Percentiles rank a stretch among this genome's conserved stretches.
phyloP scores from a whole-genome alignment of 805 yeast species.

The Yamadazyma scolyti region DNA sequence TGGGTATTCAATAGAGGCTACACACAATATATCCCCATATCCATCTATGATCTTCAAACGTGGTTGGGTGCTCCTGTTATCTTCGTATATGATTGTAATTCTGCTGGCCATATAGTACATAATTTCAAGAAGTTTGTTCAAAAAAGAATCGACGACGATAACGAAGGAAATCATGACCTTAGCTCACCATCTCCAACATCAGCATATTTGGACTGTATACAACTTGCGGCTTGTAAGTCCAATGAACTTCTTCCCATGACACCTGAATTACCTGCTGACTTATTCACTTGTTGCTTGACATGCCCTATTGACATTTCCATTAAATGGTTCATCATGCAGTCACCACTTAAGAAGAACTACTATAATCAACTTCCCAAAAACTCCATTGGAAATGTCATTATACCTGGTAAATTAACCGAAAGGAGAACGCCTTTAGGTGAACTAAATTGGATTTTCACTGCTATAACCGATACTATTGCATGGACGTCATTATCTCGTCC shows the following conservation, averaged over 20 bases:
- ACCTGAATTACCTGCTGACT: constrained; percentile 93
- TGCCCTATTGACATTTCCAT: constrained; percentile 94
- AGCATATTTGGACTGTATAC: constrained; percentile 82
- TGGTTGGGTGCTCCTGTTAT: constrained; percentile 99
- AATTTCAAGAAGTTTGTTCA: constrained; percentile 89
- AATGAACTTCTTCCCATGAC: constrained; percentile 87
- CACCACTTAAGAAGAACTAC: constrained; percentile 55
- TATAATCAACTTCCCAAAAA: constrained; percentile 44
- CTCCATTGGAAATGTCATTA: constrained; percentile 55
- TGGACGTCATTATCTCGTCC: constrained; percentile 92
- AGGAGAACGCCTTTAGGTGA: constrained; percentile 95
- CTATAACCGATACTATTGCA: constrained; percentile 96
- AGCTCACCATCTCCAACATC: constrained; percentile 59
- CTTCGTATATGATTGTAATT: constrained; percentile 89
- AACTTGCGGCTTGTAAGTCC: constrained; percentile 86
- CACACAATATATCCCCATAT: constrained; percentile 95
- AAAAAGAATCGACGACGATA: constrained; percentile 83
- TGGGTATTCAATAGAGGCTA: constrained; percentile 98
- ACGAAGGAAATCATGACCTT: constrained; percentile 52
- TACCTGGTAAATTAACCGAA: constrained; percentile 90
- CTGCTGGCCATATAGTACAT: constrained; percentile 88
- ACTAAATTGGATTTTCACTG: constrained; percentile 95
- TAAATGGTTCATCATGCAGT: constrained; percentile 85
- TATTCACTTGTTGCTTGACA: constrained; percentile 92
- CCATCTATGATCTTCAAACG: constrained; percentile 89